phyloP scores from a whole-genome alignment of 2,329 filamentous ascomycete genomes.

The Fusarium humuli region DNA sequence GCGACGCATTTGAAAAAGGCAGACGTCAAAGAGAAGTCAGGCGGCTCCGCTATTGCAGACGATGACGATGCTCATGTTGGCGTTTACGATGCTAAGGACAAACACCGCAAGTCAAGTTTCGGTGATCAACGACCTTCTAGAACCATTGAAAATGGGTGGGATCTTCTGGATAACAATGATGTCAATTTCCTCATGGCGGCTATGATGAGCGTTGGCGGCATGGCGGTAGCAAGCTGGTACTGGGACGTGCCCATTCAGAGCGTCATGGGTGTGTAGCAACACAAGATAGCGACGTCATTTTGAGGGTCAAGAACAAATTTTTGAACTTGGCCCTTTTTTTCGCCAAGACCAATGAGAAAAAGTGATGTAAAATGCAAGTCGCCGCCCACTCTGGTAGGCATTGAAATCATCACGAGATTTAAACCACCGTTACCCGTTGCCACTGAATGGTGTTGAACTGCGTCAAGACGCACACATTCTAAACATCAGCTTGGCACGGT shows the following conservation, averaged over 20 bases:
- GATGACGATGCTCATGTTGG: constrained; percentile 54
- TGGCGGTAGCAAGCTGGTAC: constrained; percentile 72
- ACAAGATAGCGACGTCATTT: constrained; percentile 41
- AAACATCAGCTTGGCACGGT: constrained; percentile 26
- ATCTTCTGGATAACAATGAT: constrained; percentile 92
- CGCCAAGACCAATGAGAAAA: constrained; percentile 37
- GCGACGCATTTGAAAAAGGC: constrained; percentile 50
- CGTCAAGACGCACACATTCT: constrained; percentile 6
- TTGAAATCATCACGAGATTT: constrained; percentile 33
- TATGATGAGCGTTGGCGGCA: constrained; percentile 81
- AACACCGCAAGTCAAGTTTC: constrained; percentile 64
- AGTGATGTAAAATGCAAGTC: constrained; percentile 30
- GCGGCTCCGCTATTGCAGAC: constrained; percentile 49
- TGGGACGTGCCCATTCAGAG: constrained; percentile 67
- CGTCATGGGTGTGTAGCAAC: constrained; percentile 52
- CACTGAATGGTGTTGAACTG: constrained; percentile 38
- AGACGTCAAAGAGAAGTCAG: constrained; percentile 55
- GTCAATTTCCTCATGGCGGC: constrained; percentile 94
- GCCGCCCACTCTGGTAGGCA: constrained; percentile 1
- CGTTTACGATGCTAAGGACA: constrained; percentile 63
- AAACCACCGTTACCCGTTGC: constrained; percentile 34
- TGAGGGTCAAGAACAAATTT: constrained; percentile 26
- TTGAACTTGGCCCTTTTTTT: constrained; percentile 21
- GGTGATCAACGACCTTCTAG: constrained; percentile 69
- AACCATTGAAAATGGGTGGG: constrained; percentile 72